These are phyloP conservation scores for Pseudogymnoascus sp. DNA, from an alignment of 2,329 filamentous ascomycete species.

Conservation along the genomic window DNA sequence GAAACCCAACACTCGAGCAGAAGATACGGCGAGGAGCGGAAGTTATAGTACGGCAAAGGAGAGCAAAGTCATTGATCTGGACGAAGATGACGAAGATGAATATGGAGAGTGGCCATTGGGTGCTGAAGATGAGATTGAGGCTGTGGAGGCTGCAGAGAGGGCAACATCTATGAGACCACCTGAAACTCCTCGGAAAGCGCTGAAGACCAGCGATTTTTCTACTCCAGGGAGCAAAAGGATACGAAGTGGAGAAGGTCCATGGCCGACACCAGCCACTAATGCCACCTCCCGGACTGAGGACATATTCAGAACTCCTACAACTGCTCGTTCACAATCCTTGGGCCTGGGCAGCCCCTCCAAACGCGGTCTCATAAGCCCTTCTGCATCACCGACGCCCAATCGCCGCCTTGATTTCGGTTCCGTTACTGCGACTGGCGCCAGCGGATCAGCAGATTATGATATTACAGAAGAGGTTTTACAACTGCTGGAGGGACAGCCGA, in stretches of 20 bases:
- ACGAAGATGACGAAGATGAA: conserved; percentile 20
- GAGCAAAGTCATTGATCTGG: conserved; percentile 6
- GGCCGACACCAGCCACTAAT: conserved; percentile 22
- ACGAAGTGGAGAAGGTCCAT: conserved; percentile 15
- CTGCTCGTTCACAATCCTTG: conserved; percentile 5
- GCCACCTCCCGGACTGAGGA: conserved; percentile 15
- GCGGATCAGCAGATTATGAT: conserved; percentile 23
- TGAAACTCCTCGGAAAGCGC: conserved; percentile 22
- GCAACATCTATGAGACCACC: conserved; percentile 10
- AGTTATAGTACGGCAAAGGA: background rate
- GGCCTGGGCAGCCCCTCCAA: background rate
- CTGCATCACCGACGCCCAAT: conserved; percentile 21
- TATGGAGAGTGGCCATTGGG: conserved; percentile 22
- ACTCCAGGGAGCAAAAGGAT: conserved; percentile 25
- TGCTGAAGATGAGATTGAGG: conserved; percentile 18
- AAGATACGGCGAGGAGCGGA: background rate
- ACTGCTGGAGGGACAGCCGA: conserved; percentile 37
- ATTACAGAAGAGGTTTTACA: conserved; percentile 41
- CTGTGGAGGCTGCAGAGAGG: conserved; percentile 13
- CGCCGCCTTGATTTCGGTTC: conserved; percentile 13
- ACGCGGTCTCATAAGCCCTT: conserved; percentile 16
- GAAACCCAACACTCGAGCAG: background rate
- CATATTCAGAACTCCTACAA: conserved; percentile 18
- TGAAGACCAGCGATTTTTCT: conserved; percentile 14
- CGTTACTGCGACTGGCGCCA: background rate